Conservation (phyloP, 495 filamentous ascomycete species). For the Aspergillus sclerotiicarbonarius region DNA sequence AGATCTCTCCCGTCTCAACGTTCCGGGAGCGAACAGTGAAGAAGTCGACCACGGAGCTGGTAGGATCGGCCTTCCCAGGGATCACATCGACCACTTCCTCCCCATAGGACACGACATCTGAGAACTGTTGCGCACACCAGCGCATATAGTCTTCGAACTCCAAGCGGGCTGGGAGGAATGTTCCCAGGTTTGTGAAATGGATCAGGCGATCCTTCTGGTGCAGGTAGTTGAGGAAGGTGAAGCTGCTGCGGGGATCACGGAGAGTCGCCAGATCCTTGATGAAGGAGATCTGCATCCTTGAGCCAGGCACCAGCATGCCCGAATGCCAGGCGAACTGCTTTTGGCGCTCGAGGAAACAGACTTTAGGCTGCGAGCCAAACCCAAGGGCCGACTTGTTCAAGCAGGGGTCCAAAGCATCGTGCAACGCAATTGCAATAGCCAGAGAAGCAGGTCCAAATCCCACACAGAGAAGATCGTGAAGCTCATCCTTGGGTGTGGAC, state of each 20-base stretch:
- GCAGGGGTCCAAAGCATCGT: conserved; percentile 60
- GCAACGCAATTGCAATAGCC: conserved; percentile 85
- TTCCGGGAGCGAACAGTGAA: conserved; percentile 59
- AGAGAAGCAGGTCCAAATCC: conserved; percentile 93
- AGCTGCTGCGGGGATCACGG: conserved; percentile 81
- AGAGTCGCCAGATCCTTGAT: conserved; percentile 93
- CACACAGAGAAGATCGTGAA: conserved; percentile 83
- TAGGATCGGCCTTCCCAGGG: conserved; percentile 35
- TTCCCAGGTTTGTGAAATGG: conserved; percentile 84
- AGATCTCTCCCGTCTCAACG: conserved; percentile 47
- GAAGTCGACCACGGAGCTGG: conserved; percentile 40
- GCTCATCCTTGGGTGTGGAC: conserved; percentile 46
- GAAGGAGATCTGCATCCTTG: conserved; percentile 98
- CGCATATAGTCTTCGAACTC: conserved; percentile 95
- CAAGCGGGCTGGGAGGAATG: conserved; percentile 79
- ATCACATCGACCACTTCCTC: conserved; percentile 65
- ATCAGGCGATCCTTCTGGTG: conserved; percentile 74
- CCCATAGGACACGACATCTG: conserved; percentile 72
- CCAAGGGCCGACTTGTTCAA: conserved; percentile 25
- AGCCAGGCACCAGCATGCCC: conserved; percentile 90
- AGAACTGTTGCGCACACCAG: conserved; percentile 85
- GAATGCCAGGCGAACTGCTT: conserved; percentile 83
- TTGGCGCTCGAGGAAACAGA: conserved; percentile 85
- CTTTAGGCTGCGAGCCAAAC: conserved; percentile 54
- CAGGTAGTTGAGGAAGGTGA: conserved; percentile 95